phyloP scores from a whole-genome alignment of 306 rosid genomes.

The Lathyrus tuberosus region DNA sequence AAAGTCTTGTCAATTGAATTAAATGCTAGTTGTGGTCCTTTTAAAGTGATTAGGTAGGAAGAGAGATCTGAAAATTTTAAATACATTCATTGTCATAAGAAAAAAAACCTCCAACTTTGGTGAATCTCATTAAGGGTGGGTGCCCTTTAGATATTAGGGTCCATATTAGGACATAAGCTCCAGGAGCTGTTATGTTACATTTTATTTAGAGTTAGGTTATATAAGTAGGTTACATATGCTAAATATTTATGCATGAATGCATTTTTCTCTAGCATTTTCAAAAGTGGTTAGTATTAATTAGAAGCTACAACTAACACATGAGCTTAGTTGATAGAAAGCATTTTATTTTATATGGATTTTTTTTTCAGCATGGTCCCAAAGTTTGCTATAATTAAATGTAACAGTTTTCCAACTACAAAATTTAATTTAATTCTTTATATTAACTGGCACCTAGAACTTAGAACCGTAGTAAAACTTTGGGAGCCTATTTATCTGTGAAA shows the following conservation, averaged over 20 bases:
- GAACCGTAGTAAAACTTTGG: too few relatives aligned
- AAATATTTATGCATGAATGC: too few relatives aligned
- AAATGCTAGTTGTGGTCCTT: constrained; percentile 42
- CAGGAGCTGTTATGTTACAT: background rate
- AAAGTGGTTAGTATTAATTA: constrained; percentile 1
- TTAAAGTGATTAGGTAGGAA: constrained; percentile 22
- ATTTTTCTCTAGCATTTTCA: too few relatives aligned
- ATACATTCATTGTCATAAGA: constrained; percentile 2
- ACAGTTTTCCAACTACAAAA: background rate
- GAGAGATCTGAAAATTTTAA: constrained; percentile 14
- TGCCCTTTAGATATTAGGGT: background rate
- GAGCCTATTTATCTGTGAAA: too few relatives aligned
- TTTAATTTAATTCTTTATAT: background rate
- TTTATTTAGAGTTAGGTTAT: too few relatives aligned
- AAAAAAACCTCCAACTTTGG: background rate
- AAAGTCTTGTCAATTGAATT: constrained; percentile 21
- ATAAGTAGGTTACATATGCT: too few relatives aligned
- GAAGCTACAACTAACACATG: background rate
- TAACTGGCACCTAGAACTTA: background rate
- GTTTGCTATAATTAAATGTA: background rate
- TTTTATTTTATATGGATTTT: background rate
- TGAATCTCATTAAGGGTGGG: constrained; percentile 20
- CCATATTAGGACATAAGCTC: constrained; percentile 26
- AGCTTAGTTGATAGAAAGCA: background rate
- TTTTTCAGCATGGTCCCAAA: background rate